Conservation (phyloP, 371 early-diverging fungal species). For the Mortierella sp. region DNA sequence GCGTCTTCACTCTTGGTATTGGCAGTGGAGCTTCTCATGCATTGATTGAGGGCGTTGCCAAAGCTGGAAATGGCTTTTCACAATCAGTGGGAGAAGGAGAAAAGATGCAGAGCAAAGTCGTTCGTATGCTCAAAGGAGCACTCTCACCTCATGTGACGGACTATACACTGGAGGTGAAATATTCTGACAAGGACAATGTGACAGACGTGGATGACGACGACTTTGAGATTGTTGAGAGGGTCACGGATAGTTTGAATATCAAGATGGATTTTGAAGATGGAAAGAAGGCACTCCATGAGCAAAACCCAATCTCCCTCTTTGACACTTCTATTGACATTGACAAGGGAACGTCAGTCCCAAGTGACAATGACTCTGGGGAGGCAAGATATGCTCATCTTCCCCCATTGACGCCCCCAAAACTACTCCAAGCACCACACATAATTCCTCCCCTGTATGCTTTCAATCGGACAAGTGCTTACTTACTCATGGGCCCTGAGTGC, state of each 20-base stretch:
- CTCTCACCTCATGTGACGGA: slow-evolving; percentile 60
- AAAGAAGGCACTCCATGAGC: neutral
- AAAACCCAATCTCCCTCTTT: slow-evolving; percentile 35
- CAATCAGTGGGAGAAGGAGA: slow-evolving; percentile 60
- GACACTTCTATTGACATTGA: slow-evolving; percentile 14
- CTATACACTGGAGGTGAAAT: slow-evolving; percentile 56
- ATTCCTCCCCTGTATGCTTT: slow-evolving; percentile 60
- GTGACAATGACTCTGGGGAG: slow-evolving; percentile 7
- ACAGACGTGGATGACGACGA: slow-evolving; percentile 10
- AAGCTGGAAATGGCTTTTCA: slow-evolving; percentile 60
- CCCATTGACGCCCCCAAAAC: slow-evolving; percentile 15
- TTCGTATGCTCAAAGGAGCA: slow-evolving; percentile 62
- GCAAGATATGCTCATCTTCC: slow-evolving; percentile 13
- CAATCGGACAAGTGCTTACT: slow-evolving; percentile 58
- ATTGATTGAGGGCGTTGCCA: slow-evolving; percentile 61
- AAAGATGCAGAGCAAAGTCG: slow-evolving; percentile 61
- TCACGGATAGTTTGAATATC: slow-evolving; percentile 14
- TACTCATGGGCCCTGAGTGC: slow-evolving; percentile 46
- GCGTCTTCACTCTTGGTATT: slow-evolving; percentile 63
- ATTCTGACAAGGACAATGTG: slow-evolving; percentile 13
- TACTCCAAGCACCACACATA: slow-evolving; percentile 56
- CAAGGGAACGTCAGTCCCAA: neutral
- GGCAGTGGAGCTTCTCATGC: slow-evolving; percentile 60
- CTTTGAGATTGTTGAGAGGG: slow-evolving; percentile 22
- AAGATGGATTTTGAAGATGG: slow-evolving; percentile 9